Base-by-base conservation (phyloP, 1,284 basidiomycete species). In the Trichosporon inkin region DNA sequence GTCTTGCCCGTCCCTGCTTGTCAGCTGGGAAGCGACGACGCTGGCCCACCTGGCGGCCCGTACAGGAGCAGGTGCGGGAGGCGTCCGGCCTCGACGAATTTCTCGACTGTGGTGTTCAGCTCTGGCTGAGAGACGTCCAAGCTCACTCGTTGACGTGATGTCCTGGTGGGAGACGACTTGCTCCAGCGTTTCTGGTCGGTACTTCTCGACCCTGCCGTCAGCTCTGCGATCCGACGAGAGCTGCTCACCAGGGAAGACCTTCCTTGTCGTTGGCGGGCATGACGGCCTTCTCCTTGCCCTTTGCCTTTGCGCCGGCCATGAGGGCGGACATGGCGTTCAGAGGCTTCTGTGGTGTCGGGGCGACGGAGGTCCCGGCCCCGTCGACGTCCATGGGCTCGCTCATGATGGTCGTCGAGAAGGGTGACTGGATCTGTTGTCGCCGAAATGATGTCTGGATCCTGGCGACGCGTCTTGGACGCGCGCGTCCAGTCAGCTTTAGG, bases 61-160 rank as follows among this genome's bases (percentile, higher is more conserved):
- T 99, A 99, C 78, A 99, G 93, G 49, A 99, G 83, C 20, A 99
- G 82, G 79, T 99, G 96, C 0, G 96, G 96, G 24, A 99, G 78
- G 53, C 94, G 82, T 66, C 95, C 94, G 76, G 92, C 92, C 68
- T 92, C 88, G 70, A 99, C 95, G 75, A 99, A 99, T 74, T 89
- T 90, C 77, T 95, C 91, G 77, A 98, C 94, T 97, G 63, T 11
- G 11, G 10, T 32, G 28, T 51, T 64, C 22, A 68, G 56, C 37
- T 28, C 1, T 3, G 10, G 11, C 5, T 2, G 6, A 36, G 2
- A 14, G 8, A 35, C 28, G 14, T 13, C 4, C 10, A 6, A 53
- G 71, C 88, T 68, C 67, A 96, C 93, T 94, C 8, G 93, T 97
- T 51, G 82, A 84, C 1, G 89, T 95, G 67, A 97, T 96, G 72